phyloP scores from a whole-genome alignment of 169 alveolate species.

The Neospora caninum region DNA sequence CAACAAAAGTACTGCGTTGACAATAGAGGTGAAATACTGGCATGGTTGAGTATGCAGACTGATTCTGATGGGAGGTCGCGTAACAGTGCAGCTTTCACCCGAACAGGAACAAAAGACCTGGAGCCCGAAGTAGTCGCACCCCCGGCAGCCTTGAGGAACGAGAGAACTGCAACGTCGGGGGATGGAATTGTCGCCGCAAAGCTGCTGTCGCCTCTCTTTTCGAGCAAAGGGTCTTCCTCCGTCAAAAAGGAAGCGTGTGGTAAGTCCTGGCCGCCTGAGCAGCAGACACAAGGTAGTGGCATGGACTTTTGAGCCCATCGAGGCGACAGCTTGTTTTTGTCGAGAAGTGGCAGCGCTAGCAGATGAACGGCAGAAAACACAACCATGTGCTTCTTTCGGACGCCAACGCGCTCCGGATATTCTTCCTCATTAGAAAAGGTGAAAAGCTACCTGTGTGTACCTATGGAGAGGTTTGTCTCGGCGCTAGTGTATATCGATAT shows the following conservation, averaged over 20 bases:
- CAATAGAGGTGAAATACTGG: background rate
- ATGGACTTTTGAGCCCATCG: background rate
- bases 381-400: too few relatives aligned
- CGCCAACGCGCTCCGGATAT: too few relatives aligned
- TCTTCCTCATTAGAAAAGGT: too few relatives aligned
- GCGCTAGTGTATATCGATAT: too few relatives aligned
- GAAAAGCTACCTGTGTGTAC: too few relatives aligned
- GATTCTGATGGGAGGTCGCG: background rate
- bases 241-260: background rate
- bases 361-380: too few relatives aligned
- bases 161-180: background rate
- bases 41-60: background rate
- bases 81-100: background rate
- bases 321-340: background rate
- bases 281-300: background rate
- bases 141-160: background rate
- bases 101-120: background rate
- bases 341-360: too few relatives aligned
- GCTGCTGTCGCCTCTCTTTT: background rate
- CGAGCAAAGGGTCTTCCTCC: background rate
- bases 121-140: background rate
- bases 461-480: too few relatives aligned
- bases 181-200: background rate
- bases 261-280: background rate
- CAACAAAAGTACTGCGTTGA: background rate